Evolutionary conservation across 345 rosid genomes (phyloP).

Genomic region (Boechera divaricarpa): DNA sequence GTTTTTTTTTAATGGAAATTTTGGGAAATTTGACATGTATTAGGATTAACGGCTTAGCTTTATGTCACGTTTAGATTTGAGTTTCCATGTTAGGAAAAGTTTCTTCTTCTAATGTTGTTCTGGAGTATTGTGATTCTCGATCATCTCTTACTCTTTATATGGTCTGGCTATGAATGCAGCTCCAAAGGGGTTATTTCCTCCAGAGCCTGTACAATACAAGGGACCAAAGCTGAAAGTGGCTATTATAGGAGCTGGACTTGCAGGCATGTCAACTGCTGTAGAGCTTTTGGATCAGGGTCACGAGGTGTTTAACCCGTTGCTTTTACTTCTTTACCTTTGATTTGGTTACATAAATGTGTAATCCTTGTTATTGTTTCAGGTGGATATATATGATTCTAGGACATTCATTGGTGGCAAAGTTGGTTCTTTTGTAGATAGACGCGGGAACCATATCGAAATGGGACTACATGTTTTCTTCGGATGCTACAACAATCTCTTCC

Average conservation of each 20-base stretch:
- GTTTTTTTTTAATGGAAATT: background rate
- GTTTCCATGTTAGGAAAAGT: background rate
- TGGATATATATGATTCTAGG: slow-evolving; percentile 92
- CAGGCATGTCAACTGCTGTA: slow-evolving; percentile 98
- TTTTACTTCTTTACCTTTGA: slow-evolving; percentile 25
- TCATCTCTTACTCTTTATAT: slow-evolving; percentile 13
- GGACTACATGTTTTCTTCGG: slow-evolving; percentile 99
- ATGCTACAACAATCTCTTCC: slow-evolving; percentile 96
- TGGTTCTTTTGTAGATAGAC: slow-evolving; percentile 91
- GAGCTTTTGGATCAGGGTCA: slow-evolving; percentile 98
- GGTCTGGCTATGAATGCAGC: slow-evolving; percentile 56
- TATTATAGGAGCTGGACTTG: slow-evolving; percentile 97
- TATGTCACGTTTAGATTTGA: background rate
- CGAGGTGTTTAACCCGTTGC: slow-evolving; percentile 57
- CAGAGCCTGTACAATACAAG: slow-evolving; percentile 86
- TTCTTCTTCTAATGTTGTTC: background rate
- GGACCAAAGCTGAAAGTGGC: slow-evolving; percentile 99
- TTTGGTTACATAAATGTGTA: slow-evolving; percentile 13
- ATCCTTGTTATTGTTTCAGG: slow-evolving; percentile 53
- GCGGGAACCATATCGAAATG: slow-evolving; percentile 97
- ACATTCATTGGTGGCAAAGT: slow-evolving; percentile 98
- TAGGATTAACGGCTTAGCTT: slow-evolving; percentile 7
- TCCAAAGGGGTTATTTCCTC: slow-evolving; percentile 96
- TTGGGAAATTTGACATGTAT: slow-evolving; percentile 1
- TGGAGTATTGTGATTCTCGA: background rate